These are phyloP conservation scores for Paraglomus occultum DNA, from an alignment of 192 early-diverging fungal genomes.

Conservation along the genomic window DNA sequence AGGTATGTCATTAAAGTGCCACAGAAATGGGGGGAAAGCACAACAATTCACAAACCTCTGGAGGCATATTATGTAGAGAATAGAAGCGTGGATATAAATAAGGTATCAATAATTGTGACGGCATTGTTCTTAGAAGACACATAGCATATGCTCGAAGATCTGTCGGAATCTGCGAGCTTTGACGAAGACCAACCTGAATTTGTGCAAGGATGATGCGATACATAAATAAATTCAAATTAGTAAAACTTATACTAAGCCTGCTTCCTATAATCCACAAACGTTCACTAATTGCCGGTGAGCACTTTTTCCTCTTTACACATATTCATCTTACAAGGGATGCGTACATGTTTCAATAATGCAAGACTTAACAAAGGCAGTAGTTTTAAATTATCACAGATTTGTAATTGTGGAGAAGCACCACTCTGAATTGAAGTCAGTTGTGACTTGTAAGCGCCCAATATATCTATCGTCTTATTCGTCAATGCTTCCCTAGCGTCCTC, in stretches of 20 bases:
- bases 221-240: not conserved
- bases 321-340: constrained; percentile 22
- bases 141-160: constrained; percentile 82
- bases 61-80: constrained; percentile 78
- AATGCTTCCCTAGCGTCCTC: constrained; percentile 95
- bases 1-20: constrained; percentile 21
- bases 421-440: constrained; percentile 66
- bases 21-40: constrained; percentile 22
- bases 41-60: constrained; percentile 43
- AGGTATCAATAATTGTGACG: constrained; percentile 71
- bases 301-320: constrained; percentile 59
- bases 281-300: constrained; percentile 10
- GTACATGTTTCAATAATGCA: constrained; percentile 83
- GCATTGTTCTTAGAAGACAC: constrained; percentile 77
- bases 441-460: constrained; percentile 88
- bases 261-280: not conserved
- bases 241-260: not conserved
- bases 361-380: constrained; percentile 81
- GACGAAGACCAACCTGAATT: constrained; percentile 53
- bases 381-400: constrained; percentile 82
- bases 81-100: constrained; percentile 78
- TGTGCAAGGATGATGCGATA: not conserved
- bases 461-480: constrained; percentile 80
- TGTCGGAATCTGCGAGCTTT: constrained; percentile 66
- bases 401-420: constrained; percentile 76